These are phyloP conservation scores for Monilinia polystroma DNA, from an alignment of 2,329 filamentous ascomycete species.

Conservation along the genomic window DNA sequence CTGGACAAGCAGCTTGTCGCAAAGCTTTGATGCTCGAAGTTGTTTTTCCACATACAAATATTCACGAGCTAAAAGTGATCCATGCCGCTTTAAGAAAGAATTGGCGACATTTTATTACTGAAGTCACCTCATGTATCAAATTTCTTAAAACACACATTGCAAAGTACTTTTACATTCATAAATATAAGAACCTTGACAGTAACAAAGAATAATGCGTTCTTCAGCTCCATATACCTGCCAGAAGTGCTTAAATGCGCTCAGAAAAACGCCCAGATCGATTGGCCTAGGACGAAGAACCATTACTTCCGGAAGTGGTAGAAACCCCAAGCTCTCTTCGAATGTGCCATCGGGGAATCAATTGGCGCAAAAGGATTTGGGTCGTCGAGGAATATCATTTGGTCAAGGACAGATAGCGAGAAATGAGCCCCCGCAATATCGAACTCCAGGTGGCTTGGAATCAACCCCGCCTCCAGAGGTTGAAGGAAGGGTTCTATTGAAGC, in stretches of 20 bases:
- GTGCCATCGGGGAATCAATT: slow-evolving; percentile 23
- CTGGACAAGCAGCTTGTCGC: slow-evolving; percentile 33
- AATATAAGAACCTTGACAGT: background rate
- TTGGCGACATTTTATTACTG: slow-evolving; percentile 19
- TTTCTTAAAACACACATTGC: background rate
- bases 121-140: slow-evolving; percentile 22
- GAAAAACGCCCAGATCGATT: slow-evolving; percentile 28
- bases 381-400: slow-evolving; percentile 29
- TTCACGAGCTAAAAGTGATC: slow-evolving; percentile 19
- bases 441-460: slow-evolving; percentile 30
- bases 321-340: slow-evolving; percentile 25
- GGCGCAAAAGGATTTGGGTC: slow-evolving; percentile 26
- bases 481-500: slow-evolving; percentile 40
- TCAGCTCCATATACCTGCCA: slow-evolving; percentile 38
- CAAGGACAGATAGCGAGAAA: slow-evolving; percentile 34
- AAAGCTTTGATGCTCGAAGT: slow-evolving; percentile 18
- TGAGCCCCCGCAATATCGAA: slow-evolving; percentile 33
- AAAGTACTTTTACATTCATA: background rate
- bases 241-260: slow-evolving; percentile 38
- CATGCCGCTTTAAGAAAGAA: slow-evolving; percentile 25
- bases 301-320: slow-evolving; percentile 30
- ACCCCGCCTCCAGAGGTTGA: slow-evolving; percentile 31
- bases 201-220: slow-evolving; percentile 31
- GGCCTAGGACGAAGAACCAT: slow-evolving; percentile 31
- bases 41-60: slow-evolving; percentile 19